phyloP scores from a whole-genome alignment of 495 filamentous ascomycete genomes.

The Daldinia grandis region DNA sequence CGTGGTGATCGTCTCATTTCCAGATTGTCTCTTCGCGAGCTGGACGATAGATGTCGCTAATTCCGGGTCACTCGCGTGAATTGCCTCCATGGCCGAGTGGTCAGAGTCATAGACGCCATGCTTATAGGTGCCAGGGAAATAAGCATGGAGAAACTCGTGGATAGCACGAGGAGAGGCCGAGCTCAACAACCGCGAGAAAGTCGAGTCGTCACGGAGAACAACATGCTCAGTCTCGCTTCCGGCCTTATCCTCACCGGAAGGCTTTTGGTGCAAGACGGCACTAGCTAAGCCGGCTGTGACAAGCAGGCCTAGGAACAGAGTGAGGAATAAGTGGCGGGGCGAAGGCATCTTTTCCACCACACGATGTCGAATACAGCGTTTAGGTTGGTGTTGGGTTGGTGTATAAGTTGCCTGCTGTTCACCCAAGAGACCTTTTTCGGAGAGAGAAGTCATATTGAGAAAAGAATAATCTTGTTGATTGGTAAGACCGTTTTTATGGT shows the following conservation, averaged over 20 bases:
- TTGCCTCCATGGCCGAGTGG: slow-evolving; percentile 45
- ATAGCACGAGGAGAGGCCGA: slow-evolving; percentile 50
- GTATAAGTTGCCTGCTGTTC: slow-evolving; percentile 25
- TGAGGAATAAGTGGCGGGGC: slow-evolving; percentile 39
- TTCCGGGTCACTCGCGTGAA: slow-evolving; percentile 43
- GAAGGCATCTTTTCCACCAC: slow-evolving; percentile 42
- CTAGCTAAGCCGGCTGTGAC: slow-evolving; percentile 45
- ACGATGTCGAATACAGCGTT: slow-evolving; percentile 13
- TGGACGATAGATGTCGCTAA: slow-evolving; percentile 49
- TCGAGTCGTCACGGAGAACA: slow-evolving; percentile 36
- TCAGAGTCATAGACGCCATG: slow-evolving; percentile 51
- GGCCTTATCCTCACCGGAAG: slow-evolving; percentile 15
- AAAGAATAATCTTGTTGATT: slow-evolving; percentile 5
- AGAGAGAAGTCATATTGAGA: slow-evolving; percentile 31
- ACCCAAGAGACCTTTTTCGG: slow-evolving; percentile 11
- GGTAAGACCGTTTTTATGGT: slow-evolving; percentile 17
- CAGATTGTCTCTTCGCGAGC: slow-evolving; percentile 50
- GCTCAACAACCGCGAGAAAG: slow-evolving; percentile 47
- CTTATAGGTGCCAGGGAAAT: slow-evolving; percentile 49
- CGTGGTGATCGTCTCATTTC: slow-evolving; percentile 35
- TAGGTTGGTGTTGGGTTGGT: slow-evolving; percentile 11
- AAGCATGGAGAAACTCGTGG: slow-evolving; percentile 51
- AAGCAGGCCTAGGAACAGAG: slow-evolving; percentile 44
- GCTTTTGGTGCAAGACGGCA: slow-evolving; percentile 38
- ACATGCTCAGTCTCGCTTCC: slow-evolving; percentile 18